phyloP scores from a whole-genome alignment of 306 rosid species.

The Astragalus glycyphyllos region DNA sequence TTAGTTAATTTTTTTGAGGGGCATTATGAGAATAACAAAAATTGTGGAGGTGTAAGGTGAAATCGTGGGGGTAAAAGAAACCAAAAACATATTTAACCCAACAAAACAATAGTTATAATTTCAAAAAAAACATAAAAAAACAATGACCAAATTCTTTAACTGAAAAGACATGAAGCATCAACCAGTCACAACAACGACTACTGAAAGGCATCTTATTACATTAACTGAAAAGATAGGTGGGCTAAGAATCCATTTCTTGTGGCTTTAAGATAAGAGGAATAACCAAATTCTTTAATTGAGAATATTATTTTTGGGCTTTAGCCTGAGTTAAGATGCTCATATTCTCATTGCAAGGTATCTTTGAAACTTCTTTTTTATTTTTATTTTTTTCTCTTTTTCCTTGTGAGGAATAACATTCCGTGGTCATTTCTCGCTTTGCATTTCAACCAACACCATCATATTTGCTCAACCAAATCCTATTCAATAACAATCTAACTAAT shows the following conservation, averaged over 20 bases:
- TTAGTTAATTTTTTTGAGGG: too few species aligned
- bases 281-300: slow-evolving; percentile 77
- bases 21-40: too few species aligned
- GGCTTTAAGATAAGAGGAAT: slow-evolving; percentile 61
- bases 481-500: slow-evolving; percentile 33
- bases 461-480: slow-evolving; percentile 53
- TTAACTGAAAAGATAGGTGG: slow-evolving; percentile 56
- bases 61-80: too few species aligned
- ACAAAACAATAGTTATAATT: too few species aligned
- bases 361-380: slow-evolving; percentile 33
- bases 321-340: slow-evolving; percentile 67
- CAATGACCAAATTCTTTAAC: too few species aligned
- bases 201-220: slow-evolving; percentile 56
- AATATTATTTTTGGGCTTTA: slow-evolving; percentile 66
- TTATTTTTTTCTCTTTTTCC: slow-evolving; percentile 29
- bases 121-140: slow-evolving; percentile 32
- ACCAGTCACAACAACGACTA: too few species aligned
- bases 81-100: too few species aligned
- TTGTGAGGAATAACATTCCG: slow-evolving; percentile 83
- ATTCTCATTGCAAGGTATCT: slow-evolving; percentile 75
- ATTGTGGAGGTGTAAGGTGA: too few species aligned
- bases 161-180: too few species aligned
- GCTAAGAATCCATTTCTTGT: slow-evolving; percentile 92
- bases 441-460: slow-evolving; percentile 53
- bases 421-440: slow-evolving; percentile 86